Percentiles rank a stretch among this genome's conserved stretches.
These are phyloP conservation scores for Lodderomyces beijingensis DNA, from an alignment of 1,139 yeast genomes.

Conservation along the genomic window DNA sequence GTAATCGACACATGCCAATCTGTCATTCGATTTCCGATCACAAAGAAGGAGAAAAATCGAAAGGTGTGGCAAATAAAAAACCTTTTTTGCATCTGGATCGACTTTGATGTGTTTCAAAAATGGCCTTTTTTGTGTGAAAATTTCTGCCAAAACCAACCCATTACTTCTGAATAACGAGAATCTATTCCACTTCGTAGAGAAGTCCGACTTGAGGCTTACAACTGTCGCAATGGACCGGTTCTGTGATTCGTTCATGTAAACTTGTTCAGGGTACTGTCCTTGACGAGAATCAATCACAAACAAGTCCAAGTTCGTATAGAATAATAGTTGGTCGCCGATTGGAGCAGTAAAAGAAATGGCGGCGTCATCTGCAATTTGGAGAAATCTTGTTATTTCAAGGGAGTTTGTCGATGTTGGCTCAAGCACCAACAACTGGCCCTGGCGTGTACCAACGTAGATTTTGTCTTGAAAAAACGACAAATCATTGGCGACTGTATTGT, in stretches of 20 bases:
- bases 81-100: slow-evolving; percentile 34
- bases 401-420: too few species aligned
- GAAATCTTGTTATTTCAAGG: too few species aligned
- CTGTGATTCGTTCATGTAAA: slow-evolving; percentile 31
- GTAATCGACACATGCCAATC: slow-evolving; percentile 33
- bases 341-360: too few species aligned
- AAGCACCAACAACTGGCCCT: slow-evolving; percentile 21
- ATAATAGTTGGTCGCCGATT: too few species aligned
- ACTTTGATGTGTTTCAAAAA: slow-evolving; percentile 30
- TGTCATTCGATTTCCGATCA: slow-evolving; percentile 18
- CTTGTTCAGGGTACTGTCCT: slow-evolving; percentile 33
- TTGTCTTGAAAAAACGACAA: slow-evolving; percentile 7
- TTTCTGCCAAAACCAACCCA: slow-evolving; percentile 38
- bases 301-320: too few species aligned
- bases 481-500: too few species aligned
- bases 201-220: background rate
- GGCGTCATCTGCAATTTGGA: too few species aligned
- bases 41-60: slow-evolving; percentile 38
- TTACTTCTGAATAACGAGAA: slow-evolving; percentile 46
- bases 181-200: slow-evolving; percentile 6
- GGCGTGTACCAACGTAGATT: slow-evolving; percentile 27
- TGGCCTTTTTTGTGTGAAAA: slow-evolving; percentile 26
- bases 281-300: slow-evolving; percentile 40
- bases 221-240: background rate
- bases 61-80: slow-evolving; percentile 29